Percentiles rank a stretch among this genome's conserved stretches.
Evolutionary conservation across 2,329 filamentous ascomycete genomes (phyloP).

Genomic region (Alternaria hordeiaustralica): DNA sequence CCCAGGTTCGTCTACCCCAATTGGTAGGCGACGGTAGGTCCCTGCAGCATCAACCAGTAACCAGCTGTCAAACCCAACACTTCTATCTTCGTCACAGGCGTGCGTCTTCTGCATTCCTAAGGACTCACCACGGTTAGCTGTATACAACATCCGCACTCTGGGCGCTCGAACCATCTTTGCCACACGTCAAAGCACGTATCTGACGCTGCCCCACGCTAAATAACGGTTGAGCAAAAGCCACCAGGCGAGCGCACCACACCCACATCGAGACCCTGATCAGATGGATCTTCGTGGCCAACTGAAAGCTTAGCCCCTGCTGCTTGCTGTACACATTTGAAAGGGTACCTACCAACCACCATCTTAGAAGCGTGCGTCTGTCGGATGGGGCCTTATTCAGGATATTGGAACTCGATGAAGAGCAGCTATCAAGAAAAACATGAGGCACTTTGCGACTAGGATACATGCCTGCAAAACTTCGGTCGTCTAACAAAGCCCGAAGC

Average conservation of each 20-base stretch:
- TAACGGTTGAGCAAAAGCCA: not conserved
- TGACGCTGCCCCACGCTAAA: not conserved
- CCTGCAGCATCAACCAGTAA: slow-evolving; percentile 8
- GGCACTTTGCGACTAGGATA: not conserved
- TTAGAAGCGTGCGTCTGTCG: not conserved
- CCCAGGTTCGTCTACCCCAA: slow-evolving; percentile 1
- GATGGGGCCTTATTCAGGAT: not conserved
- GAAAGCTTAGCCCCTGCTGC: not conserved
- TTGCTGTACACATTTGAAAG: not conserved
- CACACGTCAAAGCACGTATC: slow-evolving; percentile 2
- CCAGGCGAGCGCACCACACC: not conserved
- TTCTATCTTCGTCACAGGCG: slow-evolving; percentile 17
- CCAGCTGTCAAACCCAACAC: slow-evolving; percentile 1
- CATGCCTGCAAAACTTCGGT: not conserved
- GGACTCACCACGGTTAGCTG: slow-evolving; percentile 1
- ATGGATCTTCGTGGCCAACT: slow-evolving; percentile 1
- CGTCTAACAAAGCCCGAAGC: slow-evolving; percentile 18
- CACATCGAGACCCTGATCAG: slow-evolving; percentile 1
- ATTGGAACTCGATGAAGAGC: not conserved
- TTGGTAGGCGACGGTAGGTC: not conserved
- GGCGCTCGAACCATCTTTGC: not conserved
- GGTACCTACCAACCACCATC: not conserved
- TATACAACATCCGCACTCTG: not conserved
- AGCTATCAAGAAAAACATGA: not conserved
- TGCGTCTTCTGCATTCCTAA: slow-evolving; percentile 7